Conservation (phyloP, 2,329 filamentous ascomycete species). For the Huntiella bhutanensis region DNA sequence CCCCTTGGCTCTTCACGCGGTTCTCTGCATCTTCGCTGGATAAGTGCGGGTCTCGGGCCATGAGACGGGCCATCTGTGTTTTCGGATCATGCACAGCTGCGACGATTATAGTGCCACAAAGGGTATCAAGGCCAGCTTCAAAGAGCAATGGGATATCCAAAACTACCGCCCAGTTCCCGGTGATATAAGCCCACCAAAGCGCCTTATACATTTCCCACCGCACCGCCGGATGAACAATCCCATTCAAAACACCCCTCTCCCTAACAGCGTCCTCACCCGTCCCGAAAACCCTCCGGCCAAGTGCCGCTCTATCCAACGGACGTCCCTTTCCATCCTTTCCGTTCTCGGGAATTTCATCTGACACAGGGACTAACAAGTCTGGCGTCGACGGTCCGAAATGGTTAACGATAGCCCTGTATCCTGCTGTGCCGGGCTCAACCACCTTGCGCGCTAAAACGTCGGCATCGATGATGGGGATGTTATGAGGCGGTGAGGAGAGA, state of each 20-base stretch:
- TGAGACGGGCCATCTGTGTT: slow-evolving; percentile 65
- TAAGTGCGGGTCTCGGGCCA: slow-evolving; percentile 57
- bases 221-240: slow-evolving; percentile 85
- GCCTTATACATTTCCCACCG: slow-evolving; percentile 60
- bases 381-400: slow-evolving; percentile 72
- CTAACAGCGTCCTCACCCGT: slow-evolving; percentile 46
- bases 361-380: slow-evolving; percentile 53
- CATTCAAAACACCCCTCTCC: slow-evolving; percentile 63
- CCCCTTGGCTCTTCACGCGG: slow-evolving; percentile 68
- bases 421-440: slow-evolving; percentile 75
- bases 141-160: slow-evolving; percentile 85
- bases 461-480: slow-evolving; percentile 80
- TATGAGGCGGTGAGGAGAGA: slow-evolving; percentile 63
- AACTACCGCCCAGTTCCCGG: slow-evolving; percentile 72
- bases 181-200: slow-evolving; percentile 53
- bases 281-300: slow-evolving; percentile 77
- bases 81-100: slow-evolving; percentile 66
- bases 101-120: slow-evolving; percentile 73
- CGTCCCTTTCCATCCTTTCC: slow-evolving; percentile 44
- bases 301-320: slow-evolving; percentile 67
- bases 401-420: slow-evolving; percentile 63
- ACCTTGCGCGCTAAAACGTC: slow-evolving; percentile 84
- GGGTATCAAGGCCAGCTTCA: slow-evolving; percentile 66
- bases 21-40: slow-evolving; percentile 74
- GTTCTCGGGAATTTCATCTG: slow-evolving; percentile 30